Percentiles rank a stretch among this genome's conserved stretches.
Conservation (phyloP, 1,284 basidiomycete species). For the Hymenochaete sp. region DNA sequence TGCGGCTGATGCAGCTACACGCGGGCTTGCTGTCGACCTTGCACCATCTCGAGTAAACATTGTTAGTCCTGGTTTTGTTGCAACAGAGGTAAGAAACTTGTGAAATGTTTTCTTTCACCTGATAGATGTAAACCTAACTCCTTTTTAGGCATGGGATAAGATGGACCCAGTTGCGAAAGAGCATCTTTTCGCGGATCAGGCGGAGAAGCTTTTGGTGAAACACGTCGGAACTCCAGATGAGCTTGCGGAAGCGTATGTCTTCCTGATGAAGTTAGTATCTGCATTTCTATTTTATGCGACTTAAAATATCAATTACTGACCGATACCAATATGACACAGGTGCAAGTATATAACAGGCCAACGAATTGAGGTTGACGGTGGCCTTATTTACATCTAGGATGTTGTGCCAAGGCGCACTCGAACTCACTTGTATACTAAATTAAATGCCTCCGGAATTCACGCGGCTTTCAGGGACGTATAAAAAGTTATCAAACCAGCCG, state of each 20-base stretch:
- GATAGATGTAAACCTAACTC: background rate
- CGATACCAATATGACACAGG: conserved; percentile 1
- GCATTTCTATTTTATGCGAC: background rate
- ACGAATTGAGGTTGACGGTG: conserved; percentile 21
- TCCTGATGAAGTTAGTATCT: conserved; percentile 21
- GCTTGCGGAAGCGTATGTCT: conserved; percentile 22
- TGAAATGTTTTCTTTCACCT: background rate
- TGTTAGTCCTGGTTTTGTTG: conserved; percentile 20
- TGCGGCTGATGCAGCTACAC: conserved; percentile 19
- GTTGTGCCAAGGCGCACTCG: too few relatives aligned
- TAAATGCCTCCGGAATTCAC: too few relatives aligned
- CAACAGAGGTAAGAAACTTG: conserved; percentile 13
- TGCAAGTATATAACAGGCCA: conserved; percentile 21
- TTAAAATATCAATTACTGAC: background rate
- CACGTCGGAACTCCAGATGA: conserved; percentile 20
- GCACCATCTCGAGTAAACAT: conserved; percentile 21
- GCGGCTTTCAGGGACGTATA: too few relatives aligned
- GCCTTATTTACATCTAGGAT: conserved; percentile 8
- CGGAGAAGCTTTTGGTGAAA: conserved; percentile 17
- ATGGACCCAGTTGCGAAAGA: conserved; percentile 11
- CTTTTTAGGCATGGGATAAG: conserved; percentile 19
- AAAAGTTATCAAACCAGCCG: too few relatives aligned
- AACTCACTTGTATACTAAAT: too few relatives aligned
- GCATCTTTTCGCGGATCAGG: conserved; percentile 13
- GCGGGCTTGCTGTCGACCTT: conserved; percentile 22